Evolutionary conservation across 768 basidiomycete genomes (phyloP).

Genomic region (Xanthoconium stramineum): DNA sequence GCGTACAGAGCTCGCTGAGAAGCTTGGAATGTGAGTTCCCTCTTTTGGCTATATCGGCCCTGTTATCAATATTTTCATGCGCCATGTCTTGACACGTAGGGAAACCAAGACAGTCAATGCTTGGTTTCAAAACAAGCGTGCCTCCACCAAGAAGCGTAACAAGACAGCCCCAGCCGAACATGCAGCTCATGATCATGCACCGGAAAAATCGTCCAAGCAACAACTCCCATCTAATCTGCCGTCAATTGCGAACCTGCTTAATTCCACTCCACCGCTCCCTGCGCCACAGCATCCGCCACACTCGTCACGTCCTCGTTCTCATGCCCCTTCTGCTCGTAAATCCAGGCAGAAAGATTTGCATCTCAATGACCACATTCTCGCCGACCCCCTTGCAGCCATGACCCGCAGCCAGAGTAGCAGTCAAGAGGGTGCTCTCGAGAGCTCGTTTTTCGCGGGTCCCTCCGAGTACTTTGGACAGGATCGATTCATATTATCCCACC

Average conservation of each 20-base stretch:
- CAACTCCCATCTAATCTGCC: constrained; percentile 30
- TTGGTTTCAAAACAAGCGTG: constrained; percentile 86
- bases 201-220: constrained; percentile 27
- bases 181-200: constrained; percentile 19
- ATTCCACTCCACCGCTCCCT: constrained; percentile 30
- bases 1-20: constrained; percentile 64
- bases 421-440: constrained; percentile 23
- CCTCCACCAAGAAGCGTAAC: constrained; percentile 73
- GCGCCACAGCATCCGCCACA: constrained; percentile 21
- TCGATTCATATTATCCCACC: constrained; percentile 32
- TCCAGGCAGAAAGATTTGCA: constrained; percentile 33
- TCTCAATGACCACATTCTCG: constrained; percentile 27
- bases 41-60: constrained; percentile 24
- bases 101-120: constrained; percentile 84
- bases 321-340: constrained; percentile 25
- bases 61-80: constrained; percentile 15
- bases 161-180: constrained; percentile 37
- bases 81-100: constrained; percentile 39
- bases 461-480: constrained; percentile 31
- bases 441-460: constrained; percentile 32
- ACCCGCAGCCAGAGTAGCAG: constrained; percentile 5
- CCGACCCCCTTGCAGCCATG: constrained; percentile 11
- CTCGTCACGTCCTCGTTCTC: constrained; percentile 25
- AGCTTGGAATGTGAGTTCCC: constrained; percentile 68
- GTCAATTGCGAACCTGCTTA: constrained; percentile 40